Base-by-base conservation (phyloP, 2,329 filamentous ascomycete species). In the Calonectria pseudoreteaudii region DNA sequence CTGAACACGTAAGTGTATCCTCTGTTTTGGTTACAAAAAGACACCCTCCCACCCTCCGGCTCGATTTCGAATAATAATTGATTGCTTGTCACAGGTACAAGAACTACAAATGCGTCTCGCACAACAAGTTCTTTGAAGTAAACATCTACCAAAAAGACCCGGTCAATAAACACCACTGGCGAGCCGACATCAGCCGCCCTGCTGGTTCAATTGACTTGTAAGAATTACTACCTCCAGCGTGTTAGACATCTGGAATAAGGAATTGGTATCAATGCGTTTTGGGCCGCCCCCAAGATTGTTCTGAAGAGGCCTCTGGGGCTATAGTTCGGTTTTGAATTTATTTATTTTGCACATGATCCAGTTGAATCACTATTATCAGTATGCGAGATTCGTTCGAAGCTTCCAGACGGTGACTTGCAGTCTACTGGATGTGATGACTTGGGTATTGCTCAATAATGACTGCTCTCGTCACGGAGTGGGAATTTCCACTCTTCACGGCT, bases 61-160 rank as follows among this genome's bases (percentile, higher is more conserved):
- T n/a, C n/a, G 38, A 4, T 23, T 14, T 6, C 23, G 6, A 3
- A 23, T 10, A 6, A 38, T 16, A 16, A 23, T 14, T 38, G n/a
- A 26, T 7, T 4, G 10, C 13, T 26, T 18, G 11, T 8, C n/a
- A n/a, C 8, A 76, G 74, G 3, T 75, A 73, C 26, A 76, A 76
- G 50, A 76, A 75, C 28, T 76, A 58, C 60, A 49, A 49, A 26
- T 75, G 74, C 36, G n/a, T 23, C 4, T 16, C 14, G 18, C 70
- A 76, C 44, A 69, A 71, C 28, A 65, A 64, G 47, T 76, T 76
- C 34, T 76, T 76, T 10, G 73, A 76, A 28, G 68, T 76, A 8
- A 76, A 76, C 31, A 20, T 76, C 13, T 75, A 76, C 28, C 72
- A 75, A 26, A 60, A 66, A 18, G 36, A 76, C 34, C 74, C 73